A percentile compares a stretch with the other conserved stretches of the same genome.
Evolutionary conservation across 139 green algal species (phyloP).

Genomic region (Parachlorella kessleri): DNA sequence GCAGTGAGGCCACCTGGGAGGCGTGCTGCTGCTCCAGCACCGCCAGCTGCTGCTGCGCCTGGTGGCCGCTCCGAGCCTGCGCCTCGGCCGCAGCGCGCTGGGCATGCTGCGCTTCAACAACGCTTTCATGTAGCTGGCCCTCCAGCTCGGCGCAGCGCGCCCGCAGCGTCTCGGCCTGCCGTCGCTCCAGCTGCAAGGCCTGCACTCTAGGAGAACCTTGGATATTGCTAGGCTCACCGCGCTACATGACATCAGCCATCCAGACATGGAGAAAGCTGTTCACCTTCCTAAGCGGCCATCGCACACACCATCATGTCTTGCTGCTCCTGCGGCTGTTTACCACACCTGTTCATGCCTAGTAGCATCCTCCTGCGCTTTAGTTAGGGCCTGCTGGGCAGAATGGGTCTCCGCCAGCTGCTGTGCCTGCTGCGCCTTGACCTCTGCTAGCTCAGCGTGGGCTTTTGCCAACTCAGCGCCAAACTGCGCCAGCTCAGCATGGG

Average conservation of each 20-base stretch:
- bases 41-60: constrained; percentile 1
- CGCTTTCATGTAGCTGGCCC: too few species aligned
- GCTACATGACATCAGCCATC: too few species aligned
- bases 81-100: background rate
- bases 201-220: too few species aligned
- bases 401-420: constrained; percentile 2
- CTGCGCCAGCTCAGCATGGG: background rate
- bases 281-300: too few species aligned
- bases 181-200: too few species aligned
- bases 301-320: too few species aligned
- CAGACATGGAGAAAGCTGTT: too few species aligned
- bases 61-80: background rate
- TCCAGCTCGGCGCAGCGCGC: background rate
- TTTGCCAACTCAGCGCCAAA: background rate
- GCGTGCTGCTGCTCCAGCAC: background rate
- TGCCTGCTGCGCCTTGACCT: background rate
- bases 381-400: background rate
- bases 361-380: background rate
- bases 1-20: background rate
- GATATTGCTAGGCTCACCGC: too few species aligned
- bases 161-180: background rate
- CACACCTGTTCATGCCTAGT: too few species aligned
- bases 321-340: too few species aligned
- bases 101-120: background rate
- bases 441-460: background rate